Percentiles rank a stretch among this genome's conserved stretches.
Evolutionary conservation across 2,329 filamentous ascomycete species (phyloP).

Genomic region (Salinomyces thailandicus): DNA sequence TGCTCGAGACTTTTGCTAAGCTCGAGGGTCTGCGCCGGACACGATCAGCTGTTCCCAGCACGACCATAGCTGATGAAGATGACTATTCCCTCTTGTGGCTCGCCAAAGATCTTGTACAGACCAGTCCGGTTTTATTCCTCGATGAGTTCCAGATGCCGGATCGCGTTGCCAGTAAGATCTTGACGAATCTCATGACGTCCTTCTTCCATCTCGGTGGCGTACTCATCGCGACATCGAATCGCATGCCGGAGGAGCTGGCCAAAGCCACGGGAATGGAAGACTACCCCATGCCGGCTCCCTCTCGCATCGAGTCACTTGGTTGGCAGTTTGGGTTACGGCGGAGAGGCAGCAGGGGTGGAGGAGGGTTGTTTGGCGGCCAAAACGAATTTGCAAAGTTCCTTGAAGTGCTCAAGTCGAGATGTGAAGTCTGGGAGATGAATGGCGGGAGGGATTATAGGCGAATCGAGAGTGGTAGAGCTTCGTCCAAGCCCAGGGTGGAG

Average conservation of each 20-base stretch:
- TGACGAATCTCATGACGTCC: constrained; percentile 65
- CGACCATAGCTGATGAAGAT: constrained; percentile 23
- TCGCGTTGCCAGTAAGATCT: constrained; percentile 63
- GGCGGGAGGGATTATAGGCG: constrained; percentile 60
- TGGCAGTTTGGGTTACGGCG: constrained; percentile 27
- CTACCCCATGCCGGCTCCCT: constrained; percentile 49
- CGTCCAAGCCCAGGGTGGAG: constrained; percentile 14
- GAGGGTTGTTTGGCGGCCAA: constrained; percentile 44
- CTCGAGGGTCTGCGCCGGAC: constrained; percentile 53
- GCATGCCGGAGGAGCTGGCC: constrained; percentile 71
- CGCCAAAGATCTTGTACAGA: constrained; percentile 64
- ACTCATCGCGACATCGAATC: constrained; percentile 67
- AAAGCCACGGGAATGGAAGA: constrained; percentile 59
- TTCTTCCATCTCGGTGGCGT: constrained; percentile 79
- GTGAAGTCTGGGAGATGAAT: constrained; percentile 78
- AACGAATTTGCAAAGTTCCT: constrained; percentile 69
- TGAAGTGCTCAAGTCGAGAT: constrained; percentile 64
- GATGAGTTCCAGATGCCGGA: constrained; percentile 81
- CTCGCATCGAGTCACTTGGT: constrained; percentile 35
- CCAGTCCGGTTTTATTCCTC: constrained; percentile 65
- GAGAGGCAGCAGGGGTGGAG: constrained; percentile 30
- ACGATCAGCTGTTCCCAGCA: neutral
- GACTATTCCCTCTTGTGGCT: constrained; percentile 64
- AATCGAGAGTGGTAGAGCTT: constrained; percentile 36
- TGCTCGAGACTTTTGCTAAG: constrained; percentile 65